Evolutionary conservation across 495 filamentous ascomycete genomes (phyloP).

Genomic region (Aspergillus asperescens): DNA sequence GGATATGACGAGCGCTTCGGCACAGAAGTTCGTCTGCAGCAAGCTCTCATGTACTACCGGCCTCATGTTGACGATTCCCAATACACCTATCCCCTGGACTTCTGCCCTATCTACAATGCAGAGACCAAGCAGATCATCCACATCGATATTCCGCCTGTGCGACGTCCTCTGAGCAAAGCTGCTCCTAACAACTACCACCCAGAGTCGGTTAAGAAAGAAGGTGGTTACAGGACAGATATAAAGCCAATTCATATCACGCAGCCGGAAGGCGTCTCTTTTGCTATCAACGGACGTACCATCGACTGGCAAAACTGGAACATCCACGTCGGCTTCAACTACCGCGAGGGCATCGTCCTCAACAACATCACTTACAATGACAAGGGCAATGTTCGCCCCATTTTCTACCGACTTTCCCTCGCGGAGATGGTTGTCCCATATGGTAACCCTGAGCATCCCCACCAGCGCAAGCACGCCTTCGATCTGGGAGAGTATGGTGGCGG

Average conservation of each 20-base stretch:
- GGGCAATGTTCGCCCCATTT: conserved; percentile 70
- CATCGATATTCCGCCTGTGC: conserved; percentile 81
- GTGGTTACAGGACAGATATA: conserved; percentile 72
- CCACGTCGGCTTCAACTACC: conserved; percentile 92
- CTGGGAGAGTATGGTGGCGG: conserved; percentile 91
- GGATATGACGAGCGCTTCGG: conserved; percentile 92
- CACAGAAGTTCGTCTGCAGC: conserved; percentile 73
- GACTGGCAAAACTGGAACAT: conserved; percentile 96
- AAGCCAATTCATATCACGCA: conserved; percentile 97
- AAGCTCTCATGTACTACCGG: conserved; percentile 94
- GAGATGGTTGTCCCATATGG: conserved; percentile 98
- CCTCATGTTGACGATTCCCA: conserved; percentile 82
- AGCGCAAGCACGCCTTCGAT: conserved; percentile 92
- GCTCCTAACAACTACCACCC: conserved; percentile 77
- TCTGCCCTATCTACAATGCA: conserved; percentile 87
- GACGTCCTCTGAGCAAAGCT: conserved; percentile 70
- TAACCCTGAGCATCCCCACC: conserved; percentile 87
- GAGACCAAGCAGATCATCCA: conserved; percentile 78
- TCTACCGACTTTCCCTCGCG: conserved; percentile 87
- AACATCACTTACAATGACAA: conserved; percentile 91
- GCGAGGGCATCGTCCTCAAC: conserved; percentile 88
- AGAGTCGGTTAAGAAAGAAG: conserved; percentile 63
- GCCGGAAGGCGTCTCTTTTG: conserved; percentile 90
- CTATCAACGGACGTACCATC: conserved; percentile 68
- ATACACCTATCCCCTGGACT: conserved; percentile 88